Base-by-base conservation (phyloP, 306 rosid genomes). In the Gillenia trifoliata region DNA sequence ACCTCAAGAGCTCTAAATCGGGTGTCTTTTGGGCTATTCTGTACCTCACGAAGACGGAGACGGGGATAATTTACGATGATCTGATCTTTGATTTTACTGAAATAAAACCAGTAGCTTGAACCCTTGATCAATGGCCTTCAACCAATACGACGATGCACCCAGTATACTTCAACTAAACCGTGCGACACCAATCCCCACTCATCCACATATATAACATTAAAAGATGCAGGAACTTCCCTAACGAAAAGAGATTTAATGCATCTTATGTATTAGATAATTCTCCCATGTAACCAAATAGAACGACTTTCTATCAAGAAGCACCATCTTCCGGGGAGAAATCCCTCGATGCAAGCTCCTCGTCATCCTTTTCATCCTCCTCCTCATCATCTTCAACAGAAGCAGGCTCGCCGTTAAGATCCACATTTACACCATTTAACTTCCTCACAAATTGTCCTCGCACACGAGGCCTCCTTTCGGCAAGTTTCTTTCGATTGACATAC, bases 391-490 rank as follows among this genome's bases (percentile, higher is more conserved):
- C 93, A 28, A 64, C 75, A 72, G 89, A 86, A 34, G 90, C 82
- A 11, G 97, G 97, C 13, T 91, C 86, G 52, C 96, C 96, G 60
- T 94, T 89, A 73, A 94, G 96, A 88, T 91, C 98, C 45, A 94
- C 93, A 78, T 79, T 70, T 28, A 86, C 82, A 40, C 95, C 89
- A 52, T 90, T 91, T 73, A 88, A 77, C 86, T 90, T 91, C 73
- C 98, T 85, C 82, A 94, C 96, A 84, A 94, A 91, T 81, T 94
- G 98, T 59, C 98, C 98, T 45, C 90, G 88, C 8, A 94, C 89
- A 17, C 97, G 94, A 52, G 96, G 97, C 86, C 95, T 87, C 75
- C 92, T 91, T 76, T 95, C 93, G 7, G 99, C 99, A 71, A 95
- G 97, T 31, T 40, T 80, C 76, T 95, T 95, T 43, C 97, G 73